Percentiles rank a stretch among this genome's conserved stretches.
These are phyloP conservation scores for Leccinum boreale DNA, from an alignment of 768 basidiomycete species.

Conservation along the genomic window DNA sequence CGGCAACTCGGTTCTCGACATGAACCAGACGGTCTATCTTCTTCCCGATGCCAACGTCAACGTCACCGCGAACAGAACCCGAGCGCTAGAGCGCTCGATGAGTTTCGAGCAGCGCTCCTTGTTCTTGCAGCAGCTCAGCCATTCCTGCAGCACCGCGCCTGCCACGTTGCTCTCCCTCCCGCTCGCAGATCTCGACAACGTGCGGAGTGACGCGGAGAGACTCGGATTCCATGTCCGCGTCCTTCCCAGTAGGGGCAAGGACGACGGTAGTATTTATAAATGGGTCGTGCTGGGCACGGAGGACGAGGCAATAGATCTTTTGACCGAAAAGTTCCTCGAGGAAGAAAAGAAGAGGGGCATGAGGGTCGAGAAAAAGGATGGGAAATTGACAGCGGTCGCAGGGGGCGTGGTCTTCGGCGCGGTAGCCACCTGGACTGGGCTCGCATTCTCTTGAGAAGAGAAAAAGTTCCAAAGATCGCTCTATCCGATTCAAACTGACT, in stretches of 20 bases:
- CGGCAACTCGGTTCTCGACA: slow-evolving; percentile 18
- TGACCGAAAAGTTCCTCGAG: slow-evolving; percentile 27
- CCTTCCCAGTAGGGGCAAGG: slow-evolving; percentile 29
- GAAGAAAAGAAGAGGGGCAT: slow-evolving; percentile 25
- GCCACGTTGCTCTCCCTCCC: slow-evolving; percentile 52
- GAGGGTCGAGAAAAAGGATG: slow-evolving; percentile 15
- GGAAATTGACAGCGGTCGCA: slow-evolving; percentile 45
- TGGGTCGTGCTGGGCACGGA: slow-evolving; percentile 55
- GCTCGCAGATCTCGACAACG: slow-evolving; percentile 39
- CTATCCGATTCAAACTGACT: not conserved
- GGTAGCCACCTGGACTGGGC: slow-evolving; percentile 56
- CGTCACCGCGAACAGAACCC: slow-evolving; percentile 10
- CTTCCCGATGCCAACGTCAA: slow-evolving; percentile 13
- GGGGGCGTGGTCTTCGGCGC: slow-evolving; percentile 60
- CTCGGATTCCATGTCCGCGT: slow-evolving; percentile 44
- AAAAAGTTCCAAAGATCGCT: not conserved
- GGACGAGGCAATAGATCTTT: slow-evolving; percentile 39
- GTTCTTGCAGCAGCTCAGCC: slow-evolving; percentile 46
- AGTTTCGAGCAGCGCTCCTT: slow-evolving; percentile 49
- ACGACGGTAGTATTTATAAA: slow-evolving; percentile 25
- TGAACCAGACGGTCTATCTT: slow-evolving; percentile 28
- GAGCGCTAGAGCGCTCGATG: slow-evolving; percentile 45
- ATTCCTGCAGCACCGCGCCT: slow-evolving; percentile 32
- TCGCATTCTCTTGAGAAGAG: slow-evolving; percentile 45
- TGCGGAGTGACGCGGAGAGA: slow-evolving; percentile 39